Base-by-base conservation (phyloP, 129 eudicot genomes). In the Centrapalus pauciflorus region DNA sequence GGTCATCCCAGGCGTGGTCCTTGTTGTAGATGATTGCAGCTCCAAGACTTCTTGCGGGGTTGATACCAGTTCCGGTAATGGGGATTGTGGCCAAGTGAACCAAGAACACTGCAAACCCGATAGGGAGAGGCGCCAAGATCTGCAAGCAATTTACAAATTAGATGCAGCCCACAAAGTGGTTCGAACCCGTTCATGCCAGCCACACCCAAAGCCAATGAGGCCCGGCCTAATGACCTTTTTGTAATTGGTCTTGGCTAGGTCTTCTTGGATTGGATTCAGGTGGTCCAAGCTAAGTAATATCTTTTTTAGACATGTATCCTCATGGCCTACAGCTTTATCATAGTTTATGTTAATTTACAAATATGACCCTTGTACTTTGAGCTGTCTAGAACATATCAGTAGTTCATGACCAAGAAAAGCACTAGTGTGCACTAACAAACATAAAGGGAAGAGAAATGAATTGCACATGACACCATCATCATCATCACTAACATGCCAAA, bases 51-150 rank as follows among this genome's bases (percentile, higher is more conserved):
- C 97, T 82, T 14, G 97, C 97, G 1, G 97, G 97, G 90, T 89
- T 89, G 61, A 89, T 89, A 59, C 96, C 89, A 8, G 96, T 85
- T 37, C 96, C 96, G 3, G 96, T 89, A 58, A 89, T 85, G 67
- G 97, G 97, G 77, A 89, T 89, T 77, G 96, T 89, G 80, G 96
- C 96, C 76, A 89, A 81, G 68, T 89, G 96, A 74, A 89, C 96
- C 82, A 89, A 77, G 78, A 89, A 89, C 69, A 89, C 96, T 0
- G 96, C 96, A 12, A 89, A 89, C 54, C 96, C 96, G 17, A 89
- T 89, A 20, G 97, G 97, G 61, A 90, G 92, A 19, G 97, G 97
- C 16, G 97, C 97, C 89, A 90, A 80, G 48, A 90, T 71, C 97
- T 90, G 83, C 79, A 73, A 59, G 8, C 40, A 16, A 8, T 55